Evolutionary conservation across 805 yeast species (phyloP).

Genomic region (Ogataea neopini): DNA sequence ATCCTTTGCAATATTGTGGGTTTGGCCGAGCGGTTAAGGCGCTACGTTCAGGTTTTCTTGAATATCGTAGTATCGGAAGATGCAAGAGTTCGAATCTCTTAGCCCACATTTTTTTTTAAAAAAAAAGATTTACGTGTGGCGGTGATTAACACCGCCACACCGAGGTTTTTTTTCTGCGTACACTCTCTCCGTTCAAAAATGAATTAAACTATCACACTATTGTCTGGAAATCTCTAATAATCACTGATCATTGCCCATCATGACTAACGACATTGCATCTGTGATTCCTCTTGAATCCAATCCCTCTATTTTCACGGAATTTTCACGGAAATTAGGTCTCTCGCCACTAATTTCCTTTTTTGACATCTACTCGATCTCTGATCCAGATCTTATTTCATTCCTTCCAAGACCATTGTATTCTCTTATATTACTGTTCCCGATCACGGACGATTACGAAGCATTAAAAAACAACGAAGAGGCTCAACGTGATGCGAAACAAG

Average conservation of each 20-base stretch:
- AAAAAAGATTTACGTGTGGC: no score
- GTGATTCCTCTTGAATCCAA: slow-evolving; percentile 90
- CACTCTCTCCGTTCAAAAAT: no score
- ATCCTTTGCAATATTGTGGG: slow-evolving; percentile 16
- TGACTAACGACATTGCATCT: slow-evolving; percentile 25
- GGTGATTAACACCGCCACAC: no score
- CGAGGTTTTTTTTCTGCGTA: no score
- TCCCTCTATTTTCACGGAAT: slow-evolving; percentile 75
- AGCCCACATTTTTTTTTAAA: slow-evolving; percentile 26
- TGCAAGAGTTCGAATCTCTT: slow-evolving; percentile 34
- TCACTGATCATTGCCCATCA: not conserved
- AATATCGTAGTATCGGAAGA: slow-evolving; percentile 30
- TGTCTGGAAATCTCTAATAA: no score
- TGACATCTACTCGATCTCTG: slow-evolving; percentile 85
- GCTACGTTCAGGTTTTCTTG: slow-evolving; percentile 28
- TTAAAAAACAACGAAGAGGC: slow-evolving; percentile 39
- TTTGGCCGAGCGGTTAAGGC: slow-evolving; percentile 35
- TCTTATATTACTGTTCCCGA: slow-evolving; percentile 78
- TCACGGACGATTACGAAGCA: slow-evolving; percentile 60
- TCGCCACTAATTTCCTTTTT: slow-evolving; percentile 59
- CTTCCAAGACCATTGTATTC: slow-evolving; percentile 81
- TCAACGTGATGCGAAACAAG: slow-evolving; percentile 26
- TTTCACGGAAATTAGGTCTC: slow-evolving; percentile 70
- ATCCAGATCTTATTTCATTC: slow-evolving; percentile 75
- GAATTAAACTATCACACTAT: no score